Evolutionary conservation across 805 yeast genomes (phyloP).

Genomic region (Saccharomyces mikatae): DNA sequence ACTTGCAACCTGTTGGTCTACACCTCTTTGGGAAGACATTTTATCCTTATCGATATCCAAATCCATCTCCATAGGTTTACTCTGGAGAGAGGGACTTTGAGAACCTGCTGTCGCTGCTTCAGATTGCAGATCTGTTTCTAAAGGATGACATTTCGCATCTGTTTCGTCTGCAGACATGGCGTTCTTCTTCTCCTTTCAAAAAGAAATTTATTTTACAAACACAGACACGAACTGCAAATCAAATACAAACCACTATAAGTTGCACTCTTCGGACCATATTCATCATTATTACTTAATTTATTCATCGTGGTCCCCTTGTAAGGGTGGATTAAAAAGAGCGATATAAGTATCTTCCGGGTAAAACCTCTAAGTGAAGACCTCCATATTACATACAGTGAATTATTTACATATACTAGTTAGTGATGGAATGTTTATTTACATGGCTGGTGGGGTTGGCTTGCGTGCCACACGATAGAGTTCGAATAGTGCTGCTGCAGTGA

Average conservation of each 20-base stretch:
- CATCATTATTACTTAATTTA: not conserved
- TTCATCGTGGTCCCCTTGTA: not conserved
- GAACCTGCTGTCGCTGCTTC: not conserved
- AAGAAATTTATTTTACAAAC: not conserved
- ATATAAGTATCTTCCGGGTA: not conserved
- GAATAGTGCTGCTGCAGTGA: slow-evolving; percentile 87
- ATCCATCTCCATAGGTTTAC: not conserved
- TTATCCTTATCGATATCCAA: not conserved
- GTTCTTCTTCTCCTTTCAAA: not conserved
- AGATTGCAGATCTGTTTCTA: not conserved
- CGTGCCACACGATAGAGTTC: slow-evolving; percentile 56
- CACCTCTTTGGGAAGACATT: not conserved
- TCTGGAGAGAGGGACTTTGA: not conserved
- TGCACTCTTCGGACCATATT: not conserved
- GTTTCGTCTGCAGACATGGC: not conserved
- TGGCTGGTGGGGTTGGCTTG: not conserved
- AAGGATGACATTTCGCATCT: not conserved
- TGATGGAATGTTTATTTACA: not conserved
- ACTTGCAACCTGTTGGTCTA: not conserved
- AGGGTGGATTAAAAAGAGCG: not conserved
- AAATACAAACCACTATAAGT: not conserved
- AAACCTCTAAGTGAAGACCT: not conserved
- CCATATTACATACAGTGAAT: not conserved
- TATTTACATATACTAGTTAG: not conserved
- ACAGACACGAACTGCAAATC: not conserved